Conservation (phyloP, 192 early-diverging fungal genomes). For the Spizellomyces sp. region DNA sequence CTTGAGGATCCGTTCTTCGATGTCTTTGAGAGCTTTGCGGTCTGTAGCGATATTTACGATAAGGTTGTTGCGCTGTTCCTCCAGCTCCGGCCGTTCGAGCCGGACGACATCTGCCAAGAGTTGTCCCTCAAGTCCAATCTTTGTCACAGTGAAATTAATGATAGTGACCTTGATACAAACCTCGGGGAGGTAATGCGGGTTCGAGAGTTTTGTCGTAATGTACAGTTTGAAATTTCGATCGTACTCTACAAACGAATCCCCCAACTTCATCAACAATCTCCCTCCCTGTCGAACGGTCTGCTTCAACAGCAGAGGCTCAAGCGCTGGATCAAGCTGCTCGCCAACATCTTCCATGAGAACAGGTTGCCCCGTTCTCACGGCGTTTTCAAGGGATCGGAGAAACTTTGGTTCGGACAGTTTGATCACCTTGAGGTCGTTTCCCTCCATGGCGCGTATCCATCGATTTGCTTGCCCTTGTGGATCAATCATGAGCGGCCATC, state of each 20-base stretch:
- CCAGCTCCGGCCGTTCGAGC: conserved; percentile 61
- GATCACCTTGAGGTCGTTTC: conserved; percentile 53
- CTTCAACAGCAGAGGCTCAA: conserved; percentile 63
- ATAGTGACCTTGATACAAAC: conserved; percentile 69
- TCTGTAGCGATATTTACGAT: conserved; percentile 63
- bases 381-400: conserved; percentile 61
- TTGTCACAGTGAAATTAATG: conserved; percentile 71
- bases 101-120: conserved; percentile 63
- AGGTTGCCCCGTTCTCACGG: conserved; percentile 60
- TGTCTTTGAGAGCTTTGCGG: conserved; percentile 63
- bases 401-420: conserved; percentile 64
- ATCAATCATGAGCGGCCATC: conserved; percentile 68
- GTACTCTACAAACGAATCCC: conserved; percentile 65
- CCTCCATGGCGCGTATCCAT: conserved; percentile 62
- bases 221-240: conserved; percentile 67
- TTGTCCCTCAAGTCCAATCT: conserved; percentile 60
- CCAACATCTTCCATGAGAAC: conserved; percentile 67
- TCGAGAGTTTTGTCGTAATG: conserved; percentile 64
- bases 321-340: conserved; percentile 62
- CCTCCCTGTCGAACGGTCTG: conserved; percentile 64
- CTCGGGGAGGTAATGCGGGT: conserved; percentile 66
- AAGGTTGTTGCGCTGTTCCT: conserved; percentile 61
- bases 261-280: conserved; percentile 63
- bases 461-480: conserved; percentile 65
- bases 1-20: conserved; percentile 65